Conservation (phyloP, 192 early-diverging fungal species). For the Mortierella alpina region DNA sequence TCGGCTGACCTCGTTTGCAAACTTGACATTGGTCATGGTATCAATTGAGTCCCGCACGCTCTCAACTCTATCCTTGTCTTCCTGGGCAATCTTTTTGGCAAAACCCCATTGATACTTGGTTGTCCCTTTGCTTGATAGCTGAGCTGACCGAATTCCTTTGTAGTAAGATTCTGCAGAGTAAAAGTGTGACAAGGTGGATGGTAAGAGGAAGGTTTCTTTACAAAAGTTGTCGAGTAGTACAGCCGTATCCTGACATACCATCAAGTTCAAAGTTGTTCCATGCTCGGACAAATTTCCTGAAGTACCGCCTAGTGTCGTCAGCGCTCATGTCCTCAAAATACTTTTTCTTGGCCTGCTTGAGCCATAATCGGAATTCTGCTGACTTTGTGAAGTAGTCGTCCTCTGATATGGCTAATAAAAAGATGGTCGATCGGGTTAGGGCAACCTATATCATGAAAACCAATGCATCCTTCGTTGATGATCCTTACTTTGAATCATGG, state of each 20-base stretch:
- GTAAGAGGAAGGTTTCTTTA: too few relatives aligned
- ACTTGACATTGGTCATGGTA: slow-evolving; percentile 62
- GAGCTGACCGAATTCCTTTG: slow-evolving; percentile 73
- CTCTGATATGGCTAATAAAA: slow-evolving; percentile 60
- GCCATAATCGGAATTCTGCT: slow-evolving; percentile 86
- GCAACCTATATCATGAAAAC: background rate
- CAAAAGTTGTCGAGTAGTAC: background rate
- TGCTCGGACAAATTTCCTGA: slow-evolving; percentile 86
- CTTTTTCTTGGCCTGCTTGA: slow-evolving; percentile 74
- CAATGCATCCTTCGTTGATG: background rate
- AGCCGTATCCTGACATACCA: slow-evolving; percentile 31
- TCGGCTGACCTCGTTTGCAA: slow-evolving; percentile 46
- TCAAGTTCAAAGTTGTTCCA: slow-evolving; percentile 85
- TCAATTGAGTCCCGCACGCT: slow-evolving; percentile 68
- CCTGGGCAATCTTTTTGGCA: slow-evolving; percentile 54
- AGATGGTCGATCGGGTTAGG: background rate
- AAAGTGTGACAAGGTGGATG: background rate
- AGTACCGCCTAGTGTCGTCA: slow-evolving; percentile 75
- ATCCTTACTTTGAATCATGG: slow-evolving; percentile 43
- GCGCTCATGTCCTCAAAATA: slow-evolving; percentile 83
- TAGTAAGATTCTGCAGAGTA: slow-evolving; percentile 69
- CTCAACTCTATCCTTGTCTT: slow-evolving; percentile 65
- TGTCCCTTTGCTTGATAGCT: slow-evolving; percentile 67
- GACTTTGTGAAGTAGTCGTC: slow-evolving; percentile 86
- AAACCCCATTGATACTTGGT: slow-evolving; percentile 87